These are phyloP conservation scores for Trichoderma cornu-damae DNA, from an alignment of 2,329 filamentous ascomycete genomes.

Conservation along the genomic window DNA sequence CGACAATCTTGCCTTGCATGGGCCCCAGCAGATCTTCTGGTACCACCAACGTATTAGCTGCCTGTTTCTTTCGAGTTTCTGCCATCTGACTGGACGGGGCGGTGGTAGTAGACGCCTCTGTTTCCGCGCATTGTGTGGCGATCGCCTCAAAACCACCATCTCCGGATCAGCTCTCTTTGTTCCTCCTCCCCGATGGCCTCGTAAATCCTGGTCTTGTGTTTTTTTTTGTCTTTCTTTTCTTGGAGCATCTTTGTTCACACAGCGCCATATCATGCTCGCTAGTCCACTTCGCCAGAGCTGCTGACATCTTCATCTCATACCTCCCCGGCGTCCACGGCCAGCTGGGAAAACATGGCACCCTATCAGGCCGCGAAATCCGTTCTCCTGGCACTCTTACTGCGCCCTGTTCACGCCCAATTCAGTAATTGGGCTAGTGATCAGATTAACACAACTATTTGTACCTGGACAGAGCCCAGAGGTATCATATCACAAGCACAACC, in stretches of 20 bases:
- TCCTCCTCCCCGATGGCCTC: background rate
- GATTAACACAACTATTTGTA: conserved; percentile 55
- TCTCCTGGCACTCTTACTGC: conserved; percentile 21
- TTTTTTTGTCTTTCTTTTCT: no score
- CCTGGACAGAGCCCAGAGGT: conserved; percentile 48
- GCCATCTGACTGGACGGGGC: background rate
- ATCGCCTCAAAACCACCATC: background rate
- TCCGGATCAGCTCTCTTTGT: background rate
- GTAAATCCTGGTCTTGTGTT: background rate
- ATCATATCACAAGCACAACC: conserved; percentile 15
- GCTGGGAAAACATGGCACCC: conserved; percentile 22
- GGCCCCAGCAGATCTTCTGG: background rate
- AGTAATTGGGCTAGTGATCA: conserved; percentile 47
- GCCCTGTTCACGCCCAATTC: conserved; percentile 35
- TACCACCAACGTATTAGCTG: background rate
- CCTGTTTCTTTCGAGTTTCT: background rate
- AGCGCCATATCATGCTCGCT: background rate
- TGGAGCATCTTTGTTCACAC: background rate
- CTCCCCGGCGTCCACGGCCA: background rate
- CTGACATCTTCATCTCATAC: background rate
- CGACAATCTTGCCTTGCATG: background rate
- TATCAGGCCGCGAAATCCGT: conserved; percentile 18
- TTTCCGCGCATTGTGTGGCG: background rate
- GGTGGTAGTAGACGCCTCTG: background rate
- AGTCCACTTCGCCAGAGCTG: background rate